Percentiles rank a stretch among this genome's conserved stretches.
Conservation (phyloP, 805 yeast species). For the Candida anglica region DNA sequence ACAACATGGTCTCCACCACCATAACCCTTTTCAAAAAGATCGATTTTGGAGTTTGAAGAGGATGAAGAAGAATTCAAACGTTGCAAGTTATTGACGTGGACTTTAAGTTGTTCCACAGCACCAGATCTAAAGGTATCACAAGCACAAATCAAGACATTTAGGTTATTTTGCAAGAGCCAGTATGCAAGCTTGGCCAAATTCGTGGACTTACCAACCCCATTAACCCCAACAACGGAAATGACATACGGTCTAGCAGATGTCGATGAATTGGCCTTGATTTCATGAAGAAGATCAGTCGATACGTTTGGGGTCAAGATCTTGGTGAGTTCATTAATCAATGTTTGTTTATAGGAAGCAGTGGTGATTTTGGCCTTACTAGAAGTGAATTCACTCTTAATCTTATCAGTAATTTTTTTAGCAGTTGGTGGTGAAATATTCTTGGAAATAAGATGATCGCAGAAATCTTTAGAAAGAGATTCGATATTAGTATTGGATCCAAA, state of each 20-base stretch:
- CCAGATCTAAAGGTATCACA: conserved; percentile 98
- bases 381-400: conserved; percentile 63
- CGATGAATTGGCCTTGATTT: conserved; percentile 51
- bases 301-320: conserved; percentile 88
- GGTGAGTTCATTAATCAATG: conserved; percentile 64
- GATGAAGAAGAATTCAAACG: conserved; percentile 50
- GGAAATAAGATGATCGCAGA: conserved; percentile 72
- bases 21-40: conserved; percentile 89
- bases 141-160: conserved; percentile 86
- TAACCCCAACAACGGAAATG: conserved; percentile 96
- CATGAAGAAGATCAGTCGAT: conserved; percentile 80
- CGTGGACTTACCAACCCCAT: conserved; percentile 97
- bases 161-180: conserved; percentile 89
- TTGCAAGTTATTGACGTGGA: conserved; percentile 82
- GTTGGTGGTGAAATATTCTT: conserved; percentile 92
- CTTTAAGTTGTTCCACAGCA: conserved; percentile 95
- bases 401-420: conserved; percentile 65
- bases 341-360: conserved; percentile 59
- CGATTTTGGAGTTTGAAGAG: conserved; percentile 45
- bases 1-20: conserved; percentile 96
- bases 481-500: conserved; percentile 45
- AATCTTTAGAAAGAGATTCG: conserved; percentile 56
- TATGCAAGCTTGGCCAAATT: conserved; percentile 91
- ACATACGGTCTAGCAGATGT: conserved; percentile 65
- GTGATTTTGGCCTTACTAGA: conserved; percentile 73